Conservation (phyloP, 345 rosid species). For the Brassica napus region DNA sequence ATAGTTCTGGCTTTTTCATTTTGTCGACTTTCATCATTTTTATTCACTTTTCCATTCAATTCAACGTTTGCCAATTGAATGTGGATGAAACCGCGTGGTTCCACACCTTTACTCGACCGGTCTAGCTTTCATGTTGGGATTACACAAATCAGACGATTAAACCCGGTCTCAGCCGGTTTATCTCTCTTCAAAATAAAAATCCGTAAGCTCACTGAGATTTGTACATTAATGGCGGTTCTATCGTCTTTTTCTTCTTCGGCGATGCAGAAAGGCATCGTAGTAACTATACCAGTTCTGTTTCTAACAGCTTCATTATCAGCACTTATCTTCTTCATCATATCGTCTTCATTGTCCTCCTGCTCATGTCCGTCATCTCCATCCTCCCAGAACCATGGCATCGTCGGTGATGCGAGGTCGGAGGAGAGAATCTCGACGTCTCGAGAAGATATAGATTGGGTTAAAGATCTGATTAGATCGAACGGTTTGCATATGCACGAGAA, state of each 20-base stretch:
- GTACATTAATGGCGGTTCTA: conserved; percentile 27
- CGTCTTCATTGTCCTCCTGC: conserved; percentile 61
- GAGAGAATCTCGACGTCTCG: conserved; percentile 48
- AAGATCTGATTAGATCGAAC: conserved; percentile 70
- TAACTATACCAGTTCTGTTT: conserved; percentile 62
- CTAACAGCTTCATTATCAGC: conserved; percentile 58
- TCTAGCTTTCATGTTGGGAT: not conserved
- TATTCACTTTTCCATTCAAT: too few relatives aligned
- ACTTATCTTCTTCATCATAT: conserved; percentile 57
- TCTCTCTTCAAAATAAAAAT: not conserved
- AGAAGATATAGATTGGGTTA: conserved; percentile 81
- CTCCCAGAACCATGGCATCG: conserved; percentile 10
- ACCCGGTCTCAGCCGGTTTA: conserved; percentile 18
- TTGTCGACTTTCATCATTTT: too few relatives aligned
- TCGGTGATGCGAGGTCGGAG: conserved; percentile 5
- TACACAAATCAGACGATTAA: not conserved
- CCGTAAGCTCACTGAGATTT: conserved; percentile 7
- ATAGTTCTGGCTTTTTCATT: too few relatives aligned
- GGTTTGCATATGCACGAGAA: conserved; percentile 86
- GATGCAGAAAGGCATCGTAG: conserved; percentile 60
- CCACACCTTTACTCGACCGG: not conserved
- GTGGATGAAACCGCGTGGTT: not conserved
- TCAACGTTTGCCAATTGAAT: too few relatives aligned
- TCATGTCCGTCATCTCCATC: conserved; percentile 50
- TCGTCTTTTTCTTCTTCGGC: conserved; percentile 12